A percentile compares a stretch with the other conserved stretches of the same genome.
Evolutionary conservation across 2,329 filamentous ascomycete species (phyloP).

Genomic region (Ascochyta fabae): DNA sequence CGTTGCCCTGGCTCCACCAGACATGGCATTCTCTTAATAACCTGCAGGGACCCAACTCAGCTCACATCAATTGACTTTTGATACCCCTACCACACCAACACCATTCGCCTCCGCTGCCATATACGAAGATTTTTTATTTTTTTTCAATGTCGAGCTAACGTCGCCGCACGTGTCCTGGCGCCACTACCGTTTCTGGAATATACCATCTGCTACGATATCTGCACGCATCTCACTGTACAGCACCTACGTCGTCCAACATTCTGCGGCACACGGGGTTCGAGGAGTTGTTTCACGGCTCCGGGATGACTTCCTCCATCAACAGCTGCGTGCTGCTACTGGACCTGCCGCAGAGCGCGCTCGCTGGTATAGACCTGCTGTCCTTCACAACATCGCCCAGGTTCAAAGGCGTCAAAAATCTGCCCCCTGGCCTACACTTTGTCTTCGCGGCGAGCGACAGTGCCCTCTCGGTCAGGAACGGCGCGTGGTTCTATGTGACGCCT

Average conservation of each 20-base stretch:
- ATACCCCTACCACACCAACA: not conserved
- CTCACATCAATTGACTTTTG: not conserved
- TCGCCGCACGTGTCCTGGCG: slow-evolving; percentile 9
- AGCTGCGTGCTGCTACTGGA: slow-evolving; percentile 53
- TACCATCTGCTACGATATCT: slow-evolving; percentile 16
- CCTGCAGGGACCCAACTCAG: not conserved
- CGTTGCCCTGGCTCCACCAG: slow-evolving; percentile 21
- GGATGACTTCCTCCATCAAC: slow-evolving; percentile 44
- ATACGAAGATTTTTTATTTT: not conserved
- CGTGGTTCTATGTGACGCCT: slow-evolving; percentile 64
- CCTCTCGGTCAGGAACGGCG: slow-evolving; percentile 66
- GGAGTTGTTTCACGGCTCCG: slow-evolving; percentile 42
- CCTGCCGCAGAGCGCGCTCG: slow-evolving; percentile 54
- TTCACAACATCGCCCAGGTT: slow-evolving; percentile 69
- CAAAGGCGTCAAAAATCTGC: slow-evolving; percentile 65
- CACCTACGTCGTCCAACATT: slow-evolving; percentile 34
- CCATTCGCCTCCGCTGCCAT: not conserved
- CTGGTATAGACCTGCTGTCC: slow-evolving; percentile 64
- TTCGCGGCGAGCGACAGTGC: slow-evolving; percentile 65
- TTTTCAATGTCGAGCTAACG: slow-evolving; percentile 10
- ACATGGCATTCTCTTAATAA: slow-evolving; percentile 16
- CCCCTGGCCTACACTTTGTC: slow-evolving; percentile 65
- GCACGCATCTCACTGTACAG: not conserved
- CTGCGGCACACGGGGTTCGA: slow-evolving; percentile 45
- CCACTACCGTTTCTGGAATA: slow-evolving; percentile 23